Percentiles rank a stretch among this genome's conserved stretches.
Conservation (phyloP, 2,329 filamentous ascomycete species). For the Venturiaceae sp. region DNA sequence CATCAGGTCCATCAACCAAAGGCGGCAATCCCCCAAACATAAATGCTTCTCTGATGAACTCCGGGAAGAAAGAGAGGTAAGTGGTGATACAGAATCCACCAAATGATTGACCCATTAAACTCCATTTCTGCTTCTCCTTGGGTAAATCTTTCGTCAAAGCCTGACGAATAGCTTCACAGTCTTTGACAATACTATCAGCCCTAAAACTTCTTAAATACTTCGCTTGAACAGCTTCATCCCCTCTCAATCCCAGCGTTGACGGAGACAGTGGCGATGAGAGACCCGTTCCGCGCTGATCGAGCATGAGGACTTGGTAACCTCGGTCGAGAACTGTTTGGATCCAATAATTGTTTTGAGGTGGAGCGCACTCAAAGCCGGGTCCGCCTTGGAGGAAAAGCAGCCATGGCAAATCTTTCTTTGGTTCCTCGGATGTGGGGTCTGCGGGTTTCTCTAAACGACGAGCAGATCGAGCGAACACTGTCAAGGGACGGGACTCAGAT, state of each 20-base stretch:
- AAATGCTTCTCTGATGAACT: conserved; percentile 72
- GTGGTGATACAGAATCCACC: conserved; percentile 79
- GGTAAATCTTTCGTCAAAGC: conserved; percentile 63
- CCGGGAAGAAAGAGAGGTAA: conserved; percentile 72
- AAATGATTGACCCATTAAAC: conserved; percentile 82
- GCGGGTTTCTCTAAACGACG: conserved; percentile 38
- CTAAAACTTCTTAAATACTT: conserved; percentile 77
- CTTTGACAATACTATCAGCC: conserved; percentile 81
- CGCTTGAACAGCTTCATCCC: conserved; percentile 57
- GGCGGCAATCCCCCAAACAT: conserved; percentile 77
- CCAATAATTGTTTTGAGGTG: conserved; percentile 64
- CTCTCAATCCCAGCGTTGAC: conserved; percentile 56
- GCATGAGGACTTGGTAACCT: conserved; percentile 72
- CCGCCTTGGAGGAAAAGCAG: conserved; percentile 74
- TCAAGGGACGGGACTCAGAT: conserved; percentile 46
- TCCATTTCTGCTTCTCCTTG: conserved; percentile 66
- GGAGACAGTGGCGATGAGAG: conserved; percentile 72
- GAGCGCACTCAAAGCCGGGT: conserved; percentile 66
- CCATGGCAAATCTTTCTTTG: conserved; percentile 45
- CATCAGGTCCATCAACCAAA: conserved; percentile 58
- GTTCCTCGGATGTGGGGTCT: conserved; percentile 32
- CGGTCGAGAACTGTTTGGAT: conserved; percentile 63
- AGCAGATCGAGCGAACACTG: conserved; percentile 69
- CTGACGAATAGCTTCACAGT: conserved; percentile 76
- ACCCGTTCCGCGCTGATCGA: conserved; percentile 90